Base-by-base conservation (phyloP, 306 rosid genomes). In the Acacia crassicarpa region DNA sequence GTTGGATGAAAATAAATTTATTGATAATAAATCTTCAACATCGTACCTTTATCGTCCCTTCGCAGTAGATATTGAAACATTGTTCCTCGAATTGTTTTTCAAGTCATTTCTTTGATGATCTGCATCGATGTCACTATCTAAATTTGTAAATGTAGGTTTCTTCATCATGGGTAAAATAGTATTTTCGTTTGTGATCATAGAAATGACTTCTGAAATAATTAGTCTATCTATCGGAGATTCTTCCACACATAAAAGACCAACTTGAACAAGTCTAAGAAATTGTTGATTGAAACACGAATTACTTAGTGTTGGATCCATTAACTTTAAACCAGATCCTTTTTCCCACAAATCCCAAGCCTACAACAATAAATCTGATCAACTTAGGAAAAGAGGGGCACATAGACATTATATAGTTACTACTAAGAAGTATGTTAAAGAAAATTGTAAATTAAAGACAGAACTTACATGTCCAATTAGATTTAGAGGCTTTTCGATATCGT, bases 401-500 rank as follows among this genome's bases (percentile, higher is more conserved):
- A 11, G 48, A 44, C 48, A 8, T 44, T 44, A 8, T 44, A 44
- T 11, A 44, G 9, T 8, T 17, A 0, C 20, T 20, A 20, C 0
- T 7, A 2, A 19, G 2, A 8, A 54, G 11, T 0, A 25, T 10
- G 17, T 6, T 12, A 5, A 61, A 3, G 16, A 4, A 10, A 59
- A 59, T 9, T 22, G 33, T 4, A 23, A 23, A 61, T 11, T 9
- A 23, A 23, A 23, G 3, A 30, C n/a, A 59, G 1, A 15, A 30
- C 84, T 15, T 77, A 82, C 86, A 72, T 87, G 56, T 76, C 85
- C 86, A 14, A 80, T 75, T 72, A 87, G 62, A 67, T 82, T 84
- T 27, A 75, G 33, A 17, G 70, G 71, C 5, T 32, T 8, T 3
- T 84, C 41, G 0, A 0, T 41, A 11, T 22, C 1, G 19, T 74